Conservation (phyloP, 23 red algal genomes). For the Gracilaria vermiculophylla region DNA sequence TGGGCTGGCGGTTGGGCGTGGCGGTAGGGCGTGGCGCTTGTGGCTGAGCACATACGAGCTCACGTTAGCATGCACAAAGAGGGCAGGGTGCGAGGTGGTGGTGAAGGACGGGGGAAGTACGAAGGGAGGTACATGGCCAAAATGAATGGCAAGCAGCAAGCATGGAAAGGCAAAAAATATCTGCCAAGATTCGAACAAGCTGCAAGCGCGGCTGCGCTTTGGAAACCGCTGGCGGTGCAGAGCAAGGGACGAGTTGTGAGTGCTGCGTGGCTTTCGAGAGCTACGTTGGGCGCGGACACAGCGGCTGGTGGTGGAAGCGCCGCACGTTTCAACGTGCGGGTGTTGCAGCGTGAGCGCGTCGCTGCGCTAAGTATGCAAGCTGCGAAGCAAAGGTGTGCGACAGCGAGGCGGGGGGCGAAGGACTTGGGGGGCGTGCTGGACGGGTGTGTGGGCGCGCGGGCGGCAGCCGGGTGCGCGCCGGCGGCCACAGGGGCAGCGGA, state of each 20-base stretch:
- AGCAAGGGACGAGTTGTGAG: no score
- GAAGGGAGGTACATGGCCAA: background rate
- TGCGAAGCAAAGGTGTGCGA: no score
- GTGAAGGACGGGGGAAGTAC: no score
- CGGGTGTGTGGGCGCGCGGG: background rate
- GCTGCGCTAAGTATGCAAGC: no score
- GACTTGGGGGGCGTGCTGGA: background rate
- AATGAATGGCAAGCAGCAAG: background rate
- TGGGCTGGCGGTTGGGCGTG: background rate
- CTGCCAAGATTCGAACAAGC: background rate
- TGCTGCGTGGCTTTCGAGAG: no score
- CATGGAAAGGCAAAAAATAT: background rate
- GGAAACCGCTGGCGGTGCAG: background rate
- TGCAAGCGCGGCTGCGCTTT: background rate
- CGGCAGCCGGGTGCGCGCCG: background rate
- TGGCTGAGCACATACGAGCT: conserved; percentile 8
- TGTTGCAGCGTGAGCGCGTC: no score
- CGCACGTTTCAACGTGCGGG: no score
- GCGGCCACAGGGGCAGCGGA: background rate
- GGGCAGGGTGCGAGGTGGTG: background rate
- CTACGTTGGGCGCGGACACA: no score
- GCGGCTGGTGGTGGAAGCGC: no score
- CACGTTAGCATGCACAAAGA: conserved; percentile 8
- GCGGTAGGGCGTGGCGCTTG: no score
- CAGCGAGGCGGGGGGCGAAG: background rate